phyloP scores from a whole-genome alignment of 192 early-diverging fungal species.

The Linnemannia schmuckeri region DNA sequence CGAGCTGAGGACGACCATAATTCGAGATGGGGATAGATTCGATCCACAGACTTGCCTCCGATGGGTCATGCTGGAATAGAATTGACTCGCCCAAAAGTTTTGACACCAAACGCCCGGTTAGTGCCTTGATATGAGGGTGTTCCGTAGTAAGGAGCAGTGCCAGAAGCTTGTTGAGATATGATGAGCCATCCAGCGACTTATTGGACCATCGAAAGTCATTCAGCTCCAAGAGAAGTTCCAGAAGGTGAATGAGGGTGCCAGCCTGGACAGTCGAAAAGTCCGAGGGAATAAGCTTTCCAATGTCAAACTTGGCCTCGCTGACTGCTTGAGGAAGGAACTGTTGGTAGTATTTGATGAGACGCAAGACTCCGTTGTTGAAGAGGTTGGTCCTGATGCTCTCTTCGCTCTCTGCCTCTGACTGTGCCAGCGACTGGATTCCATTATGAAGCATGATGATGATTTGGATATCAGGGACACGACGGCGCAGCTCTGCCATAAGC shows the following conservation, averaged over 20 bases:
- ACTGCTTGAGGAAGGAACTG: slow-evolving; percentile 72
- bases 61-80: slow-evolving; percentile 68
- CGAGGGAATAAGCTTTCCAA: slow-evolving; percentile 77
- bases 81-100: slow-evolving; percentile 68
- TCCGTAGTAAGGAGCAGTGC: slow-evolving; percentile 64
- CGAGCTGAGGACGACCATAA: slow-evolving; percentile 37
- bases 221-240: slow-evolving; percentile 70
- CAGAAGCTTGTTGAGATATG: slow-evolving; percentile 68
- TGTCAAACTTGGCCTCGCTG: slow-evolving; percentile 79
- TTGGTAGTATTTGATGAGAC: slow-evolving; percentile 77
- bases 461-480: slow-evolving; percentile 80
- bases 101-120: slow-evolving; percentile 59
- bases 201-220: slow-evolving; percentile 82
- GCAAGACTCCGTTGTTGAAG: slow-evolving; percentile 67
- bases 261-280: slow-evolving; percentile 67
- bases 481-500: slow-evolving; percentile 70
- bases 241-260: slow-evolving; percentile 69
- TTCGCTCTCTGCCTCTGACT: slow-evolving; percentile 51
- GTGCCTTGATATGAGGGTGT: slow-evolving; percentile 57
- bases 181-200: slow-evolving; percentile 60
- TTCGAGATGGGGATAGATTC: slow-evolving; percentile 62
- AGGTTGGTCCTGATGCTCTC: slow-evolving; percentile 57
- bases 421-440: slow-evolving; percentile 36
- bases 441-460: slow-evolving; percentile 67
- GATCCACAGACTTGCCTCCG: slow-evolving; percentile 71